Base-by-base conservation (phyloP, 805 yeast genomes). In the Nakazawaea ambrosiae region DNA sequence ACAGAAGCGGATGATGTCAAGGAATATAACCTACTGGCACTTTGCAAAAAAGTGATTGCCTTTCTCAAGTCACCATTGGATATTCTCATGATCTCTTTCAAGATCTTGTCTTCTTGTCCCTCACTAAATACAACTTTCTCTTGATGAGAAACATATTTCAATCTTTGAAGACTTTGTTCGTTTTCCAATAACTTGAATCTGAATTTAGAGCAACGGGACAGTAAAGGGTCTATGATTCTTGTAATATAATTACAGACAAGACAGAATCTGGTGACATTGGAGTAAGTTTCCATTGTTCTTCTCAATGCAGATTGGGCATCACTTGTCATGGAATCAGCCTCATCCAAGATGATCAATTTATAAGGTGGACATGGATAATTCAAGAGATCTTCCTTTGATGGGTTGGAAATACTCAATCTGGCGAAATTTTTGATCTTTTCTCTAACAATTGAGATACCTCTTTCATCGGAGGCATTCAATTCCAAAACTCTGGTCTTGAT, bases 271-370 rank as follows among this genome's bases (percentile, higher is more conserved):
- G 98, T 85, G 37, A 88, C 87, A 27, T 75, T 73, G 1, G 97
- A 83, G 59, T 85, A 89, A 3, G 81, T 84, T 54, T 87, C 96
- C 89, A 84, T 84, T 1, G 95, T 90, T 59, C 98, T 74, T 63
- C 98, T 76, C 45, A 92, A 67, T 1, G 98, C 98, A 39, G 88
- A 76, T 55, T 92, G 98, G 0, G 98, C 98, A 50, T 87, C 97
- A 30, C 86, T 74, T 8, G 98, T 92, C 97, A 92, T 92, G 10
- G 96, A 86, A 58, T 92, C 97, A 1, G 97, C 97, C 59, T 89
- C 97, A 63, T 89, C 97, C 37, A 92, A 62, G 30, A 92, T 85
- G 45, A 92, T 82, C 49, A 92, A 77, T 56, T 92, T 92, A 60
- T 85, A 92, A 4, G 97, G 97, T 1, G 98, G 97, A 54, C 97